Conservation (phyloP, 257 asterid genomes). For the Orobanche coerulescens region DNA sequence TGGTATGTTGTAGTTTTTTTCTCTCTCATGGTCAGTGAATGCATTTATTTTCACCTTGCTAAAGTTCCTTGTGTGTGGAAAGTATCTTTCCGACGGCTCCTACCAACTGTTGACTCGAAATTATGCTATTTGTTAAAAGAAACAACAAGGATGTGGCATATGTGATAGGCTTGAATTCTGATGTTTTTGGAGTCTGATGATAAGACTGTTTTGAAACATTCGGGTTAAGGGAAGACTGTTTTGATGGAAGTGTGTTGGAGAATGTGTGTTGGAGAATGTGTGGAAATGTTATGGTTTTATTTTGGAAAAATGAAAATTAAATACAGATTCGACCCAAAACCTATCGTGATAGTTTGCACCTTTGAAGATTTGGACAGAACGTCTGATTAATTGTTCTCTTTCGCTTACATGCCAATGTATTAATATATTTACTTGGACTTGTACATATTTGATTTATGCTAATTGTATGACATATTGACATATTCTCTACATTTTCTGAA, state of each 20-base stretch:
- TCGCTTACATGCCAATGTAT: neutral
- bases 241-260: neutral
- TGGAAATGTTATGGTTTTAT: neutral
- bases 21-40: neutral
- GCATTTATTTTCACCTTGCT: neutral
- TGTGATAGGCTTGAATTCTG: neutral
- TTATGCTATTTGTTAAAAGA: too few species aligned
- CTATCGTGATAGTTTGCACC: neutral
- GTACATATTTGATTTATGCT: neutral
- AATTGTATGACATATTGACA: neutral
- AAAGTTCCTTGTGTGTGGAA: neutral
- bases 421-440: neutral
- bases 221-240: neutral
- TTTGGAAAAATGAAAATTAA: neutral
- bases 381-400: neutral
- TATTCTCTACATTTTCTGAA: neutral
- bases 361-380: neutral
- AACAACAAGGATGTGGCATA: too few species aligned
- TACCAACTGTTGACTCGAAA: too few species aligned
- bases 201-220: neutral
- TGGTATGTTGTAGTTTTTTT: conserved; percentile 35
- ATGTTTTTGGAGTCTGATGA: neutral
- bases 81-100: neutral
- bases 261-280: neutral
- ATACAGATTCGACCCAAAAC: neutral